Evolutionary conservation across 352 stramenopile species (phyloP), one percentile per base, ranked within the genome.

Genomic region (Pythium sukuiense): DNA sequence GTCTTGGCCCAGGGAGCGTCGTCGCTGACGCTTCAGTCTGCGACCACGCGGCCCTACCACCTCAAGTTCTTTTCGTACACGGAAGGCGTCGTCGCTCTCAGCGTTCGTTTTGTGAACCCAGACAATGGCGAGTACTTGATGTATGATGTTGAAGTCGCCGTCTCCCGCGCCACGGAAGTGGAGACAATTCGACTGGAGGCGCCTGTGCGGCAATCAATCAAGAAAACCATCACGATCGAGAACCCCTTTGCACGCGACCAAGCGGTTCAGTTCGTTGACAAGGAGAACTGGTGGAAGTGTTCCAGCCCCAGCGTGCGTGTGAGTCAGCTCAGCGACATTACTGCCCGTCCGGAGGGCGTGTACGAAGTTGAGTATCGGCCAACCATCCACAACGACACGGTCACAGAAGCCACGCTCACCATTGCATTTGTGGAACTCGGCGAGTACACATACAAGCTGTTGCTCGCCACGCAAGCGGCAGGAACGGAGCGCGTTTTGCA

Each of bases 301-400:
- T 88, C 91, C 52, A 88, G 74, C 35, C 71, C 80, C n/a, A 74
- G 77, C 16, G 76, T 90, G 33, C 88, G 88, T 8, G 85, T 98
- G 6, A 74, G 72, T 2, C 77, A 93, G 52, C 48, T 97, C 7
- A 82, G 66, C 4, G 77, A 81, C 26, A 90, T 97, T 55, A 85
- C 68, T 29, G 85, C 76, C 3, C 85, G 77, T 37, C 60, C 80
- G 0, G 92, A 98, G 70, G 90, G 92, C 1, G 74, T 76, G 11
- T 98, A 94, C 63, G 92, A 97, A 55, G 74, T 98, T 26, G 89
- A 98, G 63, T 98, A 96, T 69, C 79, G 92, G 13, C 92, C 92
- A 7, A 83, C 87, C 6, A 35, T 96, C 30, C 78, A 92, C 27
- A 77, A 62, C 0, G 67, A 69, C 0, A 50, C 69, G 6, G 74